A percentile compares a stretch with the other conserved stretches of the same genome.
phyloP scores from a whole-genome alignment of 495 filamentous ascomycete species.

The Opeltia flavorubescens region DNA sequence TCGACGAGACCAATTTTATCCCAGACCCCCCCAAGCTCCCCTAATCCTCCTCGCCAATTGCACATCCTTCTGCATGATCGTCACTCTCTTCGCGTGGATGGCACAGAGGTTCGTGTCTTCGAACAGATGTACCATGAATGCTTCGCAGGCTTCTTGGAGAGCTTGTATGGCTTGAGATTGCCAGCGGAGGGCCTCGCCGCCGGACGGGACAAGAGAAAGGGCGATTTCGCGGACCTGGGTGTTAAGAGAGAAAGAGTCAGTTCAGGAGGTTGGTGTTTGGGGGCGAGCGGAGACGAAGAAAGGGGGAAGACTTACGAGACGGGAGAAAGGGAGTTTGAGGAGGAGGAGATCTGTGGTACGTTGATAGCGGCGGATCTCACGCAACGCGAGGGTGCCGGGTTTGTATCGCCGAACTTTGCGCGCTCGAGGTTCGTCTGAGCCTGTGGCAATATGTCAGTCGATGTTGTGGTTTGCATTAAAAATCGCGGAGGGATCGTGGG shows the following conservation, averaged over 20 bases:
- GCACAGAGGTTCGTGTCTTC: conserved; percentile 93
- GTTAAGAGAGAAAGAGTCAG: not conserved
- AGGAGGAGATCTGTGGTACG: conserved; percentile 68
- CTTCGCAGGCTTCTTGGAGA: conserved; percentile 83
- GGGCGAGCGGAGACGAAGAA: not conserved
- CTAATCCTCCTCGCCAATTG: conserved; percentile 79
- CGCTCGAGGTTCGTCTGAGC: not conserved
- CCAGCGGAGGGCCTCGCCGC: conserved; percentile 59
- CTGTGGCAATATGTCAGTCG: not conserved
- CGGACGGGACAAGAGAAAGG: conserved; percentile 35
- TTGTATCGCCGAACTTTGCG: conserved; percentile 47
- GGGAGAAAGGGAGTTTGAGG: conserved; percentile 70
- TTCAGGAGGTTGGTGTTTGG: conserved; percentile 8
- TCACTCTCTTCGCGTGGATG: conserved; percentile 89
- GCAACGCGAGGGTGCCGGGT: conserved; percentile 71
- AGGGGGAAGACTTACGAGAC: conserved; percentile 45
- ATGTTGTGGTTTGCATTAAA: not conserved
- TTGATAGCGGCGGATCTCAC: conserved; percentile 79
- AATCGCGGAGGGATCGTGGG: not conserved
- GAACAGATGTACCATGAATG: conserved; percentile 86
- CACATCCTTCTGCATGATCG: conserved; percentile 96
- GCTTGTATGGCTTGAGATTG: conserved; percentile 84
- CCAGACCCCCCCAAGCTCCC: conserved; percentile 50
- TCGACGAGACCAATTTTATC: conserved; percentile 27
- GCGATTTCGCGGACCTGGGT: conserved; percentile 73